phyloP scores from a whole-genome alignment of 2,329 filamentous ascomycete species.

The Curvularia lunata region DNA sequence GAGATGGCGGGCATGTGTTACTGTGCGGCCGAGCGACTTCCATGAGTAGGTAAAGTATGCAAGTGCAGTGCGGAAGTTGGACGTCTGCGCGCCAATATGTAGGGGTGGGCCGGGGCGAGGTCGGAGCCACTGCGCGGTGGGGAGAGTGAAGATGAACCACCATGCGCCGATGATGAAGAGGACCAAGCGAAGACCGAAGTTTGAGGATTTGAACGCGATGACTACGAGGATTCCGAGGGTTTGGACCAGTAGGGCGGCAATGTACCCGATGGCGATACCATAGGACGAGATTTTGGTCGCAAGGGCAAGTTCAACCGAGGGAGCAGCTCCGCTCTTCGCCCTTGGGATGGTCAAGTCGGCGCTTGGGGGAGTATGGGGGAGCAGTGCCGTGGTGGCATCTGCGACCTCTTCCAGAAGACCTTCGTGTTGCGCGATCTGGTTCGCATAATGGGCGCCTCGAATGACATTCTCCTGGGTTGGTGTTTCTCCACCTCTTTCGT shows the following conservation, averaged over 20 bases:
- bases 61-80: constrained; percentile 60
- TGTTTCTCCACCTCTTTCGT: constrained; percentile 18
- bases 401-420: constrained; percentile 35
- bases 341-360: constrained; percentile 42
- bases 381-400: constrained; percentile 48
- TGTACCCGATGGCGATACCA: constrained; percentile 93
- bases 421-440: constrained; percentile 34
- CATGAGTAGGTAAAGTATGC: constrained; percentile 83
- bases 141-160: constrained; percentile 93
- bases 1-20: constrained; percentile 74
- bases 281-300: constrained; percentile 91
- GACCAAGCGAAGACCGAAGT: constrained; percentile 84
- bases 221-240: constrained; percentile 80
- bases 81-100: constrained; percentile 35
- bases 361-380: constrained; percentile 35
- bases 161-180: constrained; percentile 86
- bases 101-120: constrained; percentile 84
- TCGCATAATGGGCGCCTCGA: constrained; percentile 37
- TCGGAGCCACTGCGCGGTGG: constrained; percentile 84
- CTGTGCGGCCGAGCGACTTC: constrained; percentile 81
- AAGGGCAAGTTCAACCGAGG: constrained; percentile 74
- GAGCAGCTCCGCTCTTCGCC: constrained; percentile 36
- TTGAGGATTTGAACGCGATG: constrained; percentile 66
- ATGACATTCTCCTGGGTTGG: constrained; percentile 27
- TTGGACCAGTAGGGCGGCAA: constrained; percentile 83